Conservation (phyloP, 2,329 filamentous ascomycete species). For the Ilyonectria mors-panacis region DNA sequence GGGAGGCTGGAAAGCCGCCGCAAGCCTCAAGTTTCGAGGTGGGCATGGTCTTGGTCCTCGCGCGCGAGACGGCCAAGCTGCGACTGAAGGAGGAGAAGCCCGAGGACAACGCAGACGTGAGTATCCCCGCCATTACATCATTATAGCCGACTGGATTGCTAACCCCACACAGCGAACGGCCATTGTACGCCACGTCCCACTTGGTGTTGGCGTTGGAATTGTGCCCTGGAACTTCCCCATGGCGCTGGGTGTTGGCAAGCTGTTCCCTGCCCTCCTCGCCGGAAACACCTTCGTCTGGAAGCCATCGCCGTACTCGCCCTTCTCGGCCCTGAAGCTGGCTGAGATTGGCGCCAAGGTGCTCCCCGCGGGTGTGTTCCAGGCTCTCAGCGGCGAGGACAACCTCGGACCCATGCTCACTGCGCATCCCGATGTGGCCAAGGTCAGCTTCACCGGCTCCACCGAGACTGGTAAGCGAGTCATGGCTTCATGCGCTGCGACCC, state of each 20-base stretch:
- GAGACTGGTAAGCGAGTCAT: conserved; percentile 73
- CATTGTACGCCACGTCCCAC: conserved; percentile 32
- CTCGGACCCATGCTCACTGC: conserved; percentile 71
- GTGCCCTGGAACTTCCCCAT: conserved; percentile 46
- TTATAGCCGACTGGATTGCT: neutral
- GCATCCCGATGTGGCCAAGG: conserved; percentile 72
- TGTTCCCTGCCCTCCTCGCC: conserved; percentile 69
- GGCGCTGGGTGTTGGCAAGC: conserved; percentile 57
- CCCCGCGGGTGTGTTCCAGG: conserved; percentile 74
- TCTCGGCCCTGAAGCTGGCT: conserved; percentile 70
- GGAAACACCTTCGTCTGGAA: conserved; percentile 71
- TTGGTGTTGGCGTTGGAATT: conserved; percentile 39
- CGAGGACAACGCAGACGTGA: conserved; percentile 36
- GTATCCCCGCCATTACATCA: neutral
- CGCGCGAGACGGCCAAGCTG: conserved; percentile 29
- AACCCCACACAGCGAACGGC: conserved; percentile 25
- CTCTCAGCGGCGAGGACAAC: conserved; percentile 71
- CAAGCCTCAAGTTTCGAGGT: conserved; percentile 33
- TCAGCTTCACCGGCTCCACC: conserved; percentile 74
- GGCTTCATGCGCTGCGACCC: conserved; percentile 64
- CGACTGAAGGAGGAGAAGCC: conserved; percentile 38
- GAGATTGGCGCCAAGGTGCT: conserved; percentile 71
- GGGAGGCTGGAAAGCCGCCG: conserved; percentile 47
- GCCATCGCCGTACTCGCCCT: conserved; percentile 71
- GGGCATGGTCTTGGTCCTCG: conserved; percentile 20